Base-by-base conservation (phyloP, 768 basidiomycete species). In the Hebeloma cylindrosporum region DNA sequence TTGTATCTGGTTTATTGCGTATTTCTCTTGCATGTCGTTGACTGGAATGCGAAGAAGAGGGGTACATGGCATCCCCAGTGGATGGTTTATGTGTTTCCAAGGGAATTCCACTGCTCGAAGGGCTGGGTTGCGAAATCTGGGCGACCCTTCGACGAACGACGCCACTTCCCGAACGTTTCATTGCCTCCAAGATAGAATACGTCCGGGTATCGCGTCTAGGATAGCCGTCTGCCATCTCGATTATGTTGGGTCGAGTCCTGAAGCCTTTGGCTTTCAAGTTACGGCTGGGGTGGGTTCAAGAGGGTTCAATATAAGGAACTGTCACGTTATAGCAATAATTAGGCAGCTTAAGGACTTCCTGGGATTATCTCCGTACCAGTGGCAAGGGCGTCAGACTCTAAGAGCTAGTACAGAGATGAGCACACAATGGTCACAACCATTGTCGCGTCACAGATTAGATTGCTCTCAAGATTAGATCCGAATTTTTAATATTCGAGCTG, bases 101-200 rank as follows among this genome's bases (percentile, higher is more conserved):
- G n/a, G n/a, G n/a, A n/a, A n/a, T n/a, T n/a, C n/a, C n/a, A n/a
- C n/a, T n/a, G n/a, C n/a, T n/a, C n/a, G 41, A 22, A 1, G 42
- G 23, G 5, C 35, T 21, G 4, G 26, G 28, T 26, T 42, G 40
- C 32, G 51, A 39, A 18, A 53, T 40, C 22, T 47, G 50, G 13
- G 48, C 49, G 13, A 54, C 56, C 27, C 56, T 41, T 16, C 41
- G 47, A 21, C 50, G 40, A 31, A 53, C 54, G 7, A 52, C 52
- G 28, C 52, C 52, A 25, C 56, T 57, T 13, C 50, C 47, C 14
- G 49, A 50, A 6, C 40, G 33, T 26, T 41, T 30, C n/a, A 37
- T 38, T 13, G 31, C 37, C 7, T 28, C 30, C n/a, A 38, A n/a
- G 9, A 21, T n/a, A 14, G 42, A 13, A 23, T 22, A 8, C 13